phyloP scores from a whole-genome alignment of 768 basidiomycete genomes.

The Suillus brevipes region DNA sequence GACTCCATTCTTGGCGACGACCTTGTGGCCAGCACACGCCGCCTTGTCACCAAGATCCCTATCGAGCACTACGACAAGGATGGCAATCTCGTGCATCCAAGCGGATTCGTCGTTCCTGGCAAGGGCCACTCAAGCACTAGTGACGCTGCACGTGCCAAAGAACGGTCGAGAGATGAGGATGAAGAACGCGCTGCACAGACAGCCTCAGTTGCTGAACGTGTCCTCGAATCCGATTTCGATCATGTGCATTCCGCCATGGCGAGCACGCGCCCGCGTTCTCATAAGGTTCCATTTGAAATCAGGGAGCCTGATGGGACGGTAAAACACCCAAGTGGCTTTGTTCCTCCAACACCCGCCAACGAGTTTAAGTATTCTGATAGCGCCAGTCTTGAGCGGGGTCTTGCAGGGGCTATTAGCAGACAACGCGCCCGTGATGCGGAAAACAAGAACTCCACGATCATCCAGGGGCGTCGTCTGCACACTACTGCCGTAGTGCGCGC shows the following conservation, averaged over 20 bases:
- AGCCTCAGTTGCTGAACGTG: constrained; percentile 31
- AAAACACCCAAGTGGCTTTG: constrained; percentile 44
- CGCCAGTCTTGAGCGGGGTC: constrained; percentile 16
- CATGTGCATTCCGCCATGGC: constrained; percentile 20
- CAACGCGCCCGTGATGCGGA: constrained; percentile 15
- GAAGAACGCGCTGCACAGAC: constrained; percentile 29
- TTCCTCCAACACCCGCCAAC: constrained; percentile 42
- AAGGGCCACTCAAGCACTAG: constrained; percentile 28
- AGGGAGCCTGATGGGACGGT: constrained; percentile 38
- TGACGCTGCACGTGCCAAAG: constrained; percentile 26
- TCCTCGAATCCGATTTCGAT: constrained; percentile 32
- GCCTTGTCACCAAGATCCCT: constrained; percentile 28
- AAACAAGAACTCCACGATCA: constrained; percentile 9
- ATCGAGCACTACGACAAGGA: constrained; percentile 23
- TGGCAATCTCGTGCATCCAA: constrained; percentile 26
- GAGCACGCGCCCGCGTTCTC: constrained; percentile 23
- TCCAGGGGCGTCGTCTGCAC: constrained; percentile 22
- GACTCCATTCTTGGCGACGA: constrained; percentile 24
- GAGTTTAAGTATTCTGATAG: constrained; percentile 31
- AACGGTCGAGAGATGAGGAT: constrained; percentile 21
- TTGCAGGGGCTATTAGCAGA: constrained; percentile 17
- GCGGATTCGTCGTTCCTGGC: constrained; percentile 32
- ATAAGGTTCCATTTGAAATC: constrained; percentile 47
- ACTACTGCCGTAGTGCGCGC: constrained; percentile 14
- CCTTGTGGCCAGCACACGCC: constrained; percentile 29